Evolutionary conservation across 306 rosid species (phyloP).

Genomic region (Cyclanthera cordifolia): DNA sequence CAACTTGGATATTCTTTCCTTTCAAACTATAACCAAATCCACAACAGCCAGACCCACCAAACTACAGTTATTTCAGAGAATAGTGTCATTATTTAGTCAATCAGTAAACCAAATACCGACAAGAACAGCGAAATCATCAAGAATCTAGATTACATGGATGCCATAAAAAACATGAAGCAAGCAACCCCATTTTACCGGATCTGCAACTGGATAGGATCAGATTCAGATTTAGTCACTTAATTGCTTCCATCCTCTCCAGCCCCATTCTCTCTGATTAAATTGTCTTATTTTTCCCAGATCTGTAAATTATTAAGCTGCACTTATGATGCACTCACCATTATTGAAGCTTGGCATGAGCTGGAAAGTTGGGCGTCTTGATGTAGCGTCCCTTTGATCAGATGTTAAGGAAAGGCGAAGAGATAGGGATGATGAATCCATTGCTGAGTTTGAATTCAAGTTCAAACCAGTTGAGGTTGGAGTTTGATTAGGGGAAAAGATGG

Average conservation of each 20-base stretch:
- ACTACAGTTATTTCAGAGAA: constrained; percentile 6
- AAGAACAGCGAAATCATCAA: constrained; percentile 10
- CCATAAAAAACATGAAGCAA: not conserved
- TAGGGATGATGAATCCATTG: constrained; percentile 42
- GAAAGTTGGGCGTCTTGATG: constrained; percentile 51
- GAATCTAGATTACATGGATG: constrained; percentile 8
- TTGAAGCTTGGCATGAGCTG: constrained; percentile 45
- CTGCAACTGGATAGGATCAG: not conserved
- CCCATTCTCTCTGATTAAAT: constrained; percentile 23
- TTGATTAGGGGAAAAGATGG: constrained; percentile 25
- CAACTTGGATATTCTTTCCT: constrained; percentile 14
- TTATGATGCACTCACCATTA: constrained; percentile 60
- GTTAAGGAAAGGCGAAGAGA: constrained; percentile 70
- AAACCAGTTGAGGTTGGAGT: constrained; percentile 24
- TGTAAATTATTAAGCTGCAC: constrained; percentile 43
- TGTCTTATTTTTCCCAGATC: constrained; percentile 13
- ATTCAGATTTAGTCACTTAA: constrained; percentile 11
- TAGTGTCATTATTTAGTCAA: constrained; percentile 6
- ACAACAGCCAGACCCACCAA: constrained; percentile 14
- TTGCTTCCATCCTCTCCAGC: constrained; percentile 10
- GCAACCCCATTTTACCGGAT: not conserved
- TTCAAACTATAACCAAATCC: constrained; percentile 7
- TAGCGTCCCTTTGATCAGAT: constrained; percentile 41
- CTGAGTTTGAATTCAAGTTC: constrained; percentile 29
- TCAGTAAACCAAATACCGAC: constrained; percentile 15